Percentiles rank a stretch among this genome's conserved stretches.
Evolutionary conservation across 805 yeast genomes (phyloP).

Genomic region (Priceomyces melissophilus): DNA sequence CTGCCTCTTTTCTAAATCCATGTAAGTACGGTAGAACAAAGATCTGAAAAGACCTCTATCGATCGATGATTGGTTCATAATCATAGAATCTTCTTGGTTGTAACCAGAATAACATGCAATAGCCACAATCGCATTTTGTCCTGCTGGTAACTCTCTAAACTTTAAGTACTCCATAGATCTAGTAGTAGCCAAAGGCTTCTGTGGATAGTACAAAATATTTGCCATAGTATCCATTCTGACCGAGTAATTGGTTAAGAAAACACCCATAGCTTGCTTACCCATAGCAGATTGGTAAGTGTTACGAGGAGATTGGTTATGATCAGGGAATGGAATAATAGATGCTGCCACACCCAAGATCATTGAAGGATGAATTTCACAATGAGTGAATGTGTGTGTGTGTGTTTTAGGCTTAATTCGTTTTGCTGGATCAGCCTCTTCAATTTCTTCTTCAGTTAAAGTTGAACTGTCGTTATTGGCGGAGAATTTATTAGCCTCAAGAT

Average conservation of each 20-base stretch:
- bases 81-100: conserved; percentile 99
- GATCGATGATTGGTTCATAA: conserved; percentile 97
- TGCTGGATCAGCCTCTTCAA: conserved; percentile 64
- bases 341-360: conserved; percentile 99
- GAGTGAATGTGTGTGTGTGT: conserved; percentile 81
- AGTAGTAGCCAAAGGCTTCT: conserved; percentile 96
- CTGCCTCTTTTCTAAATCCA: conserved; percentile 97
- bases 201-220: conserved; percentile 93
- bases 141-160: conserved; percentile 97
- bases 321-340: conserved; percentile 98
- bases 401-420: conserved; percentile 76
- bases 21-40: conserved; percentile 91
- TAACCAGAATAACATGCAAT: conserved; percentile 98
- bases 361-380: conserved; percentile 98
- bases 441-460: conserved; percentile 23
- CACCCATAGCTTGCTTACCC: conserved; percentile 99
- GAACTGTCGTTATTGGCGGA: conserved; percentile 36
- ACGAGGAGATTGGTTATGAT: conserved; percentile 99
- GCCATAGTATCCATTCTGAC: conserved; percentile 99
- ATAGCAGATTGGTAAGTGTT: conserved; percentile 98
- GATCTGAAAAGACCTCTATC: conserved; percentile 97
- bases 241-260: conserved; percentile 87
- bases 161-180: conserved; percentile 96
- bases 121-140: conserved; percentile 98
- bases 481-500: conserved; percentile 64